Evolutionary conservation across 2,329 filamentous ascomycete species (phyloP).

Genomic region (Aspergillus persii): DNA sequence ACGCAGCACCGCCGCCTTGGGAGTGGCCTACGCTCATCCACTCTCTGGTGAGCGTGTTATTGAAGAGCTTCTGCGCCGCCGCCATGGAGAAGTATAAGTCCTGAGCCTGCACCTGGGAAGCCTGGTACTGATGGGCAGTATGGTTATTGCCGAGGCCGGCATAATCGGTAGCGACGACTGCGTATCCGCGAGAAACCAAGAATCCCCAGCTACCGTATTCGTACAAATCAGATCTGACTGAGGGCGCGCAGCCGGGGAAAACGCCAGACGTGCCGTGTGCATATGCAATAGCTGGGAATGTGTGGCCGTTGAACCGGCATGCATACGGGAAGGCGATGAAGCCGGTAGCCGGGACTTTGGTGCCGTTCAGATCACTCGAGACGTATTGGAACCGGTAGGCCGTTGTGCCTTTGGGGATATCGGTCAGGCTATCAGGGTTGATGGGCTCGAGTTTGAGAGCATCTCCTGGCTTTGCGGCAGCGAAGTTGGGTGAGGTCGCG

Average conservation of each 20-base stretch:
- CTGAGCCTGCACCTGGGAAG: too few species aligned
- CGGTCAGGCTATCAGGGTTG: neutral
- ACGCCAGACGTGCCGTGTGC: conserved; percentile 11
- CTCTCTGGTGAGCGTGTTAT: too few species aligned
- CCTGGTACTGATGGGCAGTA: conserved; percentile 4
- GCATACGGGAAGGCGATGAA: conserved; percentile 6
- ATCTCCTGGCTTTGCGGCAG: conserved; percentile 5
- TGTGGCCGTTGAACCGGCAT: neutral
- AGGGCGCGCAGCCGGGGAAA: conserved; percentile 6
- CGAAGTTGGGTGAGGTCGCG: conserved; percentile 5
- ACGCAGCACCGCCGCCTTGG: too few species aligned
- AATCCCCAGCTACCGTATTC: conserved; percentile 9
- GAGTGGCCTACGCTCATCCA: too few species aligned
- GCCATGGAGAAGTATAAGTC: too few species aligned
- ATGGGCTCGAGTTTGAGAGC: conserved; percentile 6
- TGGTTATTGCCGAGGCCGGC: conserved; percentile 40
- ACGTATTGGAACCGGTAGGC: conserved; percentile 4
- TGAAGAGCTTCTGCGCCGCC: too few species aligned
- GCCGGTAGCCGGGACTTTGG: conserved; percentile 2
- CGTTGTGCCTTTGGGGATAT: neutral
- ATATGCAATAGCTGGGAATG: neutral
- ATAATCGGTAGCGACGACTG: conserved; percentile 47
- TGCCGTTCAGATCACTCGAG: neutral
- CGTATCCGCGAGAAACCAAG: conserved; percentile 32
- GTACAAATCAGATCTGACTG: conserved; percentile 1